Evolutionary conservation across 805 yeast species (phyloP), one percentile per base, ranked within the genome.

Genomic region (Ogataea glucozyma): DNA sequence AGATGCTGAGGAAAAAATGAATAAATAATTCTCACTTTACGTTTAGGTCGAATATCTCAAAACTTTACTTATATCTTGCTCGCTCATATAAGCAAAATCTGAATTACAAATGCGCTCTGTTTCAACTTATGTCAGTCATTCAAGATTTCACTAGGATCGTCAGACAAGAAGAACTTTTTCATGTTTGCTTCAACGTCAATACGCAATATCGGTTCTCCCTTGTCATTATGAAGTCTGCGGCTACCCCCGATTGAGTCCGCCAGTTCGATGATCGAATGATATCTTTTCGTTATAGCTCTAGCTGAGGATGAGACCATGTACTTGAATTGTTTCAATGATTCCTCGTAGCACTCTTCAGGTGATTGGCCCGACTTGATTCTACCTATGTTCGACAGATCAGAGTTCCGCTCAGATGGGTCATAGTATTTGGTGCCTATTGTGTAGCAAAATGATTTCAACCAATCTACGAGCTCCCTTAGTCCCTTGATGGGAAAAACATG

Each of bases 381-480:
- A 4, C 82, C 81, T 7, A 84, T 60, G 49, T 77, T 79, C 1
- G 83, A 72, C 41, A 79, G 69, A 27, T 74, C 75, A 44, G 70
- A 67, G 55, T 79, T 75, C 48, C 88, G 61, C 46, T 78, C 73
- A 26, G 63, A 62, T 17, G 76, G 76, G 54, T 83, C 88, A 59
- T 78, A 77, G 22, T 79, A 54, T 10, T 77, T 66, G 12, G 64
- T 57, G 0, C 80, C 70, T 6, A 83, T 69, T 0, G 88, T 70
- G 50, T 79, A 75, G 0, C 85, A 66, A 48, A 82, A 71, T 12
- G 82, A 73, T 34, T 69, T 73, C 12, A 83, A 54, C 80, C 87
- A 80, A 4, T 64, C 69, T 1, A 69, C 42, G 1, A 75, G 61
- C 38, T 81, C 86, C 35, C 60, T 69, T 6, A 56, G 54, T 34